phyloP scores from a whole-genome alignment of 2,329 filamentous ascomycete genomes.

The Lachnellula occidentalis region DNA sequence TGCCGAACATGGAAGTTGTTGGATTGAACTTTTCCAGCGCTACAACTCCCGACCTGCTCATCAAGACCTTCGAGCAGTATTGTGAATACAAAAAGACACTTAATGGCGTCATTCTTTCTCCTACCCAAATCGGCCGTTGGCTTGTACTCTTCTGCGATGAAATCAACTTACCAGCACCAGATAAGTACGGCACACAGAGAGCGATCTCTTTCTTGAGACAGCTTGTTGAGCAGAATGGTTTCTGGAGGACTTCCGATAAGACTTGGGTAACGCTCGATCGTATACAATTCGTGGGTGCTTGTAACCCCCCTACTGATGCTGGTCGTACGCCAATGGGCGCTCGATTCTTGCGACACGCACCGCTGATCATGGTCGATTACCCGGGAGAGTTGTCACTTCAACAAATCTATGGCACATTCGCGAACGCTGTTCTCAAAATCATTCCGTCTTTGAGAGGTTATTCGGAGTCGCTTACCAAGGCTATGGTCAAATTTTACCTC shows the following conservation, averaged over 20 bases:
- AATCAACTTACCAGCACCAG: constrained; percentile 96
- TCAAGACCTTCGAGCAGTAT: constrained; percentile 99
- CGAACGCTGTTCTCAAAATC: constrained; percentile 91
- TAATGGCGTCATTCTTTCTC: constrained; percentile 91
- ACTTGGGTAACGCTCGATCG: constrained; percentile 96
- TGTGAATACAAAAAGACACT: constrained; percentile 99
- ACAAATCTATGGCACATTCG: constrained; percentile 99
- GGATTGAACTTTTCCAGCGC: constrained; percentile 99
- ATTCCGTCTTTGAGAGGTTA: constrained; percentile 93
- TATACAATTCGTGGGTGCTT: constrained; percentile 98
- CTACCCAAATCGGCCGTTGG: constrained; percentile 95
- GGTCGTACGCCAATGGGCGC: constrained; percentile 91
- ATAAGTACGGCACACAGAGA: constrained; percentile 95
- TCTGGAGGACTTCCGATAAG: constrained; percentile 97
- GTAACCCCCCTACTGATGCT: constrained; percentile 95
- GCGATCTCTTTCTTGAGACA: constrained; percentile 97
- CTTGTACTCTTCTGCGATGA: constrained; percentile 98
- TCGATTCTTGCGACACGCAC: constrained; percentile 90
- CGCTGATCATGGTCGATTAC: constrained; percentile 99
- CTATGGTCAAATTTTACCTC: constrained; percentile 95
- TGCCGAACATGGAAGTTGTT: constrained; percentile 98
- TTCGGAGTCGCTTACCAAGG: constrained; percentile 85
- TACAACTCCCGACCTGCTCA: constrained; percentile 92
- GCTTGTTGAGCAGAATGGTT: constrained; percentile 96
- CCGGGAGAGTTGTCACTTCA: constrained; percentile 89